A percentile compares a stretch with the other conserved stretches of the same genome.
Evolutionary conservation across 805 yeast genomes (phyloP).

Genomic region (Henningerozyma blattae): DNA sequence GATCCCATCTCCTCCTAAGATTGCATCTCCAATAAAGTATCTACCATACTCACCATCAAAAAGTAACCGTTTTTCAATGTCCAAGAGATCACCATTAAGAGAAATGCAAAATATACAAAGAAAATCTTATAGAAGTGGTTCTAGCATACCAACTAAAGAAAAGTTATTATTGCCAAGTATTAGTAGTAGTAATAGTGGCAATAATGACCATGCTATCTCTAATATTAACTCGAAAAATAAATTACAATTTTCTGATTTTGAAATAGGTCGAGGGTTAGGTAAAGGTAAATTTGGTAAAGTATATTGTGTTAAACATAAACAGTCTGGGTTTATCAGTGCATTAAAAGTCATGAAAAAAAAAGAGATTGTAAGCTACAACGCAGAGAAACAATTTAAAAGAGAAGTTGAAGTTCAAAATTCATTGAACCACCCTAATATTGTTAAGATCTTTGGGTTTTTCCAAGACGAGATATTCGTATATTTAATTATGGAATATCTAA

Average conservation of each 20-base stretch:
- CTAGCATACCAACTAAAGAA: too few species aligned
- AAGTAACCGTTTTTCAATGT: too few species aligned
- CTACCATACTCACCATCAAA: too few species aligned
- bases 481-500: conserved; percentile 71
- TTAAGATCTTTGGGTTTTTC: conserved; percentile 78
- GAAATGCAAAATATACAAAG: neutral
- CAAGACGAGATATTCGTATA: conserved; percentile 73
- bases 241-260: too few species aligned
- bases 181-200: too few species aligned
- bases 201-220: too few species aligned
- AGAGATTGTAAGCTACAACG: conserved; percentile 61
- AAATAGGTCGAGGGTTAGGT: conserved; percentile 77
- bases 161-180: too few species aligned
- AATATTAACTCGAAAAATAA: too few species aligned
- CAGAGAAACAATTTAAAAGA: conserved; percentile 76
- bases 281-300: conserved; percentile 92
- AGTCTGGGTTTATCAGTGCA: conserved; percentile 75
- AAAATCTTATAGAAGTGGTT: too few species aligned
- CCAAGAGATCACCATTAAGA: neutral
- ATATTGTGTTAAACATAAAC: conserved; percentile 71
- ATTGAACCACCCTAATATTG: conserved; percentile 65
- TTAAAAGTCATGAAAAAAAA: conserved; percentile 81
- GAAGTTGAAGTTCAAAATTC: conserved; percentile 86
- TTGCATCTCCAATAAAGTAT: neutral
- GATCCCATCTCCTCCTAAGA: neutral